Conservation (phyloP, 768 basidiomycete species). For the Calvatia gigantea region DNA sequence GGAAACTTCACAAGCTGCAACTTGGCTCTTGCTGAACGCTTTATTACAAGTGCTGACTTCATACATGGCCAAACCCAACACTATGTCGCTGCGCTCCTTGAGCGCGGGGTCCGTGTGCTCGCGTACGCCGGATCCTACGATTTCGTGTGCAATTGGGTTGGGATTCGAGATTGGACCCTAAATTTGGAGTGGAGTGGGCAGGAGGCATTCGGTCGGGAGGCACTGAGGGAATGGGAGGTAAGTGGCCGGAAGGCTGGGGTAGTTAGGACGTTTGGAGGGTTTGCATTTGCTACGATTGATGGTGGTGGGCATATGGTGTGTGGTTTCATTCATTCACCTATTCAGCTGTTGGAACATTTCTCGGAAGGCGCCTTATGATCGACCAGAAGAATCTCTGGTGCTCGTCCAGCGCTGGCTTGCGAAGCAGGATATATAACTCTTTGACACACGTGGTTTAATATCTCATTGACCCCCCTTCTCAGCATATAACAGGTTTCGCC, state of each 20-base stretch:
- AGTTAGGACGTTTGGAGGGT: slow-evolving; percentile 36
- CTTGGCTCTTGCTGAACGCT: not conserved
- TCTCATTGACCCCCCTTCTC: too few species aligned
- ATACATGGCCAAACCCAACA: too few species aligned
- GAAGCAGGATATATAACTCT: slow-evolving; percentile 17
- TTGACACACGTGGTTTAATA: too few species aligned
- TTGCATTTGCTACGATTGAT: slow-evolving; percentile 62
- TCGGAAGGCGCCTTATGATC: slow-evolving; percentile 61
- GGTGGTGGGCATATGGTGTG: slow-evolving; percentile 72
- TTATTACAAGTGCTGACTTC: not conserved
- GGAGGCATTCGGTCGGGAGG: slow-evolving; percentile 32
- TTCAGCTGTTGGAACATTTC: not conserved
- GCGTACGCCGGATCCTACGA: slow-evolving; percentile 71
- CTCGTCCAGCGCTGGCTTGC: slow-evolving; percentile 49
- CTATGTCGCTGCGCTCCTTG: slow-evolving; percentile 65
- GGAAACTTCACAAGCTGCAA: slow-evolving; percentile 30
- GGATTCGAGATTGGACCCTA: slow-evolving; percentile 70
- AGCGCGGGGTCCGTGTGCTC: slow-evolving; percentile 65
- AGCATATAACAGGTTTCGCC: too few species aligned
- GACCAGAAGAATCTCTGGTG: slow-evolving; percentile 49
- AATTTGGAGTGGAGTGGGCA: slow-evolving; percentile 70
- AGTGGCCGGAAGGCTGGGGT: slow-evolving; percentile 40
- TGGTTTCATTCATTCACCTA: slow-evolving; percentile 3
- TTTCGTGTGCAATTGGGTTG: slow-evolving; percentile 75
- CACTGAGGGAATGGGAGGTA: slow-evolving; percentile 57